Evolutionary conservation across 164 flowering plant genomes (phyloP), one percentile per base, ranked within the genome.

Genomic region (Kalanchoe fedtschenkoi): DNA sequence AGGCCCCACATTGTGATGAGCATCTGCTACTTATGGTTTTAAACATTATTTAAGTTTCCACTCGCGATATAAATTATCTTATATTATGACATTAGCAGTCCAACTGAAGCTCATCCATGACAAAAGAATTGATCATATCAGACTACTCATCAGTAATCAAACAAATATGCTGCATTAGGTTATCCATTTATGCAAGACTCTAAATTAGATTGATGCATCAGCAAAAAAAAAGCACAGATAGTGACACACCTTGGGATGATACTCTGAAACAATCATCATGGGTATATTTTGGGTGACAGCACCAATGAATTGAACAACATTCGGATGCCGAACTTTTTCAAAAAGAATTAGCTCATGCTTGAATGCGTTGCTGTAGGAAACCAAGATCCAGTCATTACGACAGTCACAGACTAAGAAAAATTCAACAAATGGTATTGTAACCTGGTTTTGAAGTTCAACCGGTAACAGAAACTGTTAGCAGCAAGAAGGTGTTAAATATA

Each of bases 221-320:
- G 39, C 53, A 66, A 38, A 61, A n/a, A n/a, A n/a, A n/a, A n/a
- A n/a, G n/a, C n/a, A n/a, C n/a, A n/a, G n/a, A n/a, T n/a, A n/a
- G 51, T 46, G 5, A 33, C 76, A 82, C 85, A 90, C 99, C 73
- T 81, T 85, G 66, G 88, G 71, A 74, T 86, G 89, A 69, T 83
- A 85, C 75, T 93, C 98, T 30, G 74, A 73, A 64, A 90, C 96
- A 68, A 93, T 88, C 98, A 90, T 93, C 97, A 93, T 86, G 35
- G 98, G 97, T 22, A 83, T 69, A 74, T 90, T 90, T 76, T 93
- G 98, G 63, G 98, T 93, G 64, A 90, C 97, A 72, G 96, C 98
- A 70, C 98, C 97, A 70, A 93, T 96, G 82, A 93, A 93, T 69
- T 93, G 99, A 67, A 93, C 83, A 19, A 90, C 85, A 69, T 93